Evolutionary conservation across 208 protist genomes (phyloP), one percentile per base, ranked within the genome.

Genomic region (Leishmania tropica): DNA sequence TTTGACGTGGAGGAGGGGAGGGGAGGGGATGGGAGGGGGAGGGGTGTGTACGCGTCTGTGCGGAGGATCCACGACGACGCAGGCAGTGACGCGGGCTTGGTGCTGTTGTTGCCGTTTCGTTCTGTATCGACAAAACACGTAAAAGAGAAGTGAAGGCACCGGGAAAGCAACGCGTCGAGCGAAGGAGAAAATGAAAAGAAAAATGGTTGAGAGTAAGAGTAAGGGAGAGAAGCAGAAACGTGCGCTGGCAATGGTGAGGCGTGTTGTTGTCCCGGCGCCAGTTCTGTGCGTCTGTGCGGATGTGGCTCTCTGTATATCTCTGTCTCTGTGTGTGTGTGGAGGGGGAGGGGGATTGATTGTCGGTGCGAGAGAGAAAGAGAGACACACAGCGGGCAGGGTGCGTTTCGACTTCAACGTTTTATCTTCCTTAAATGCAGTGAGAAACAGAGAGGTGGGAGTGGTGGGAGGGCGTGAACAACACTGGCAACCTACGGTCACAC

Each of bases 151-250:
- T 19, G 15, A 54, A 54, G 51, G 51, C 51, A 54, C 51, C 4
- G 17, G 51, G 15, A 21, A 54, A 54, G 51, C 51, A 54, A 54
- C 13, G 15, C 68, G 21, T n/a, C 68, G 17, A 35, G 28, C 31
- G 10, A 42, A 24, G 24, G 5, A 75, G 70, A 84, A 80, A 81
- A 75, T 72, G 79, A 81, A 40, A 76, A 21, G 11, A 79, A 67
- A 31, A 64, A 17, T 21, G 37, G 10, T 28, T 53, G 42, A 78
- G 54, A 24, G 37, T n/a, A 8, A 76, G 67, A 17, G 24, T 47
- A 47, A 47, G 45, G 45, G 45, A 47, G n/a, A 31, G 47, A 40
- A 17, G 35, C 45, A 35, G 40, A 15, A 62, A n/a, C 24, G 56
- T 24, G 24, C 56, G 3, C 51, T 54, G 15, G 51, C 24, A 67